Conservation (phyloP, 78 protist species). For the Dictyostelium capitatum region DNA sequence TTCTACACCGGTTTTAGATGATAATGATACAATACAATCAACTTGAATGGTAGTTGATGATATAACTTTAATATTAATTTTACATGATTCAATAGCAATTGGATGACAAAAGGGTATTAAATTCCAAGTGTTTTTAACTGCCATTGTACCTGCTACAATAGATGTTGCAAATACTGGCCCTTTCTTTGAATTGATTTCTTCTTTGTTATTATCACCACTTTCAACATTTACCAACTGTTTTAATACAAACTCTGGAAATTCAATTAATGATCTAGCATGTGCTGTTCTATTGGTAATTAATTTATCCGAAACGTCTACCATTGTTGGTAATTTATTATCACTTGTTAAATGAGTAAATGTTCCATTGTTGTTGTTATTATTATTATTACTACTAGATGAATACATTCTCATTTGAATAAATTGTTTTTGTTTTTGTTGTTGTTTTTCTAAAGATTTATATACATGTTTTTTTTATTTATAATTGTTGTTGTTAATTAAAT, state of each 20-base stretch:
- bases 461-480: no score
- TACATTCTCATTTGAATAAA: background rate
- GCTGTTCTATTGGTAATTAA: constrained; percentile 63
- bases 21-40: constrained; percentile 20
- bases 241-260: constrained; percentile 47
- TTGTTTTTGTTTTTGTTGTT: background rate
- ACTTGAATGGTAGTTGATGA: background rate
- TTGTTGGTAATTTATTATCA: constrained; percentile 53
- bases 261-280: constrained; percentile 41
- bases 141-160: constrained; percentile 91
- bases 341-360: constrained; percentile 56
- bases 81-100: constrained; percentile 66
- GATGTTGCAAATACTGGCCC: constrained; percentile 91
- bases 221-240: constrained; percentile 7
- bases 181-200: constrained; percentile 51
- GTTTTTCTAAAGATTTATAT: background rate
- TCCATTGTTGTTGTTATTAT: background rate
- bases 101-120: constrained; percentile 93
- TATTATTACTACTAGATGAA: constrained; percentile 15
- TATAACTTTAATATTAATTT: constrained; percentile 30
- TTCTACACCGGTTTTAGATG: constrained; percentile 90
- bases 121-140: constrained; percentile 82
- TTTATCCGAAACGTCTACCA: constrained; percentile 78
- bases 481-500: background rate
- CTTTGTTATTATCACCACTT: background rate